Evolutionary conservation across 257 asterid species (phyloP).

Genomic region (Solanum chmielewskii): DNA sequence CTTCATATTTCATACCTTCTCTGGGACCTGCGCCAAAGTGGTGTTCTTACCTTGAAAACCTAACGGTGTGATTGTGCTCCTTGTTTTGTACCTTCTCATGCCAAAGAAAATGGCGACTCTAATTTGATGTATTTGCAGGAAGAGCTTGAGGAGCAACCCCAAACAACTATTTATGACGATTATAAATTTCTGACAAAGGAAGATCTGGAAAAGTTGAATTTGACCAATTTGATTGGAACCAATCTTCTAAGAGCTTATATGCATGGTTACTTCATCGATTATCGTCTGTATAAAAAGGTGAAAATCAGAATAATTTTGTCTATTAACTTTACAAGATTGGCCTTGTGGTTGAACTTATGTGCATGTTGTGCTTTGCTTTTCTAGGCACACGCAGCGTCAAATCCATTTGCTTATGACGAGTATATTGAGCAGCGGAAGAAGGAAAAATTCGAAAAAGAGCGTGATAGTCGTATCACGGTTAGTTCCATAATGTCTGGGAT

Average conservation of each 20-base stretch:
- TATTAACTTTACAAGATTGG: background rate
- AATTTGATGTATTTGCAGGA: conserved; percentile 40
- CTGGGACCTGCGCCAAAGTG: conserved; percentile 98
- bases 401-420: conserved; percentile 69
- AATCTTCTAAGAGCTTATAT: conserved; percentile 78
- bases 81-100: background rate
- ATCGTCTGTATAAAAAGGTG: conserved; percentile 83
- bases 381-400: conserved; percentile 71
- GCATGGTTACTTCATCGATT: conserved; percentile 88
- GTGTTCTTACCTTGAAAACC: conserved; percentile 73
- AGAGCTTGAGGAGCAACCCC: conserved; percentile 89
- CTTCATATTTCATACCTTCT: conserved; percentile 87
- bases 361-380: background rate
- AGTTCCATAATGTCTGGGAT: conserved; percentile 4
- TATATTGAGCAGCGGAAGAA: conserved; percentile 58
- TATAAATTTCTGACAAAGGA: conserved; percentile 83
- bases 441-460: conserved; percentile 49
- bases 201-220: conserved; percentile 63
- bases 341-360: background rate
- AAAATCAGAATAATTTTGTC: background rate
- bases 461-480: conserved; percentile 76
- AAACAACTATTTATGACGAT: conserved; percentile 83
- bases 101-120: background rate
- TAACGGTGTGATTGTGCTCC: conserved; percentile 45
- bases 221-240: conserved; percentile 75